Conservation (phyloP, 2,329 filamentous ascomycete species). For the Pseudogymnoascus sp. region DNA sequence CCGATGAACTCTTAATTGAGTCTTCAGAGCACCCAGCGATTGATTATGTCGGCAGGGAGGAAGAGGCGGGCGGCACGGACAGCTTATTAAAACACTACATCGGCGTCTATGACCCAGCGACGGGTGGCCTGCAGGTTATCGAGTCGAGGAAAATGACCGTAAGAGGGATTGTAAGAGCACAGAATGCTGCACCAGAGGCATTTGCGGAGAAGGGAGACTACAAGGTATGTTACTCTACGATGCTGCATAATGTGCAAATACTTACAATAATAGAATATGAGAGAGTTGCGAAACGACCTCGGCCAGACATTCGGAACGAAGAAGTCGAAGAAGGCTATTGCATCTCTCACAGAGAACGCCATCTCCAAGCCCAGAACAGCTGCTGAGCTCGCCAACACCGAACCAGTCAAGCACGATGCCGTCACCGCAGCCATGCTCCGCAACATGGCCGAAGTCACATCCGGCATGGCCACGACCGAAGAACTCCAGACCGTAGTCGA, state of each 20-base stretch:
- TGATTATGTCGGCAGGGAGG: conserved; percentile 54
- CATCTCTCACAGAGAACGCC: conserved; percentile 62
- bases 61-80: conserved; percentile 35
- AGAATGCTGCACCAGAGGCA: conserved; percentile 44
- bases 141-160: conserved; percentile 59
- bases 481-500: conserved; percentile 59
- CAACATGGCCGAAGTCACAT: conserved; percentile 53
- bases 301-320: conserved; percentile 77
- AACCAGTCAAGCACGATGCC: conserved; percentile 43
- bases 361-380: conserved; percentile 39
- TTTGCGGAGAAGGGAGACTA: conserved; percentile 30
- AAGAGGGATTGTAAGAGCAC: conserved; percentile 48
- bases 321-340: conserved; percentile 74
- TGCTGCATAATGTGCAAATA: conserved; percentile 8
- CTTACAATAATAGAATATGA: conserved; percentile 40
- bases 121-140: conserved; percentile 52
- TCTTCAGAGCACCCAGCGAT: conserved; percentile 50
- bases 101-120: conserved; percentile 55
- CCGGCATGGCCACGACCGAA: conserved; percentile 59
- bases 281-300: conserved; percentile 60
- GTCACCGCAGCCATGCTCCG: conserved; percentile 55
- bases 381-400: conserved; percentile 13
- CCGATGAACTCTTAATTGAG: conserved; percentile 48
- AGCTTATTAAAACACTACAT: conserved; percentile 55
- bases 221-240: conserved; percentile 25